Percentiles rank a stretch among this genome's conserved stretches.
Conservation (phyloP, 2,329 filamentous ascomycete species). For the Parastagonospora avenae region DNA sequence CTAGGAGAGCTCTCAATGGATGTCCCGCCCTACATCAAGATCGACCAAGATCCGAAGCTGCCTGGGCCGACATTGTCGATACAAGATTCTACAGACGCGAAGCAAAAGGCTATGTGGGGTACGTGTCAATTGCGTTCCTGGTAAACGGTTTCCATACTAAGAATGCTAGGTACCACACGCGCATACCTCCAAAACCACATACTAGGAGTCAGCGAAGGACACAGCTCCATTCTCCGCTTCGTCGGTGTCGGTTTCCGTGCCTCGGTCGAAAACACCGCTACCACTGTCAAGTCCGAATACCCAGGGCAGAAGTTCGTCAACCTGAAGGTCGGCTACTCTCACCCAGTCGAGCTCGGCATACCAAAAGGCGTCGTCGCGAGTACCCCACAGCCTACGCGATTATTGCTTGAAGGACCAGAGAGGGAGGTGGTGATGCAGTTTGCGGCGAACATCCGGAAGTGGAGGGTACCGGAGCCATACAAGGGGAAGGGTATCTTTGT, state of each 20-base stretch:
- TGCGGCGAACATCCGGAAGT: constrained; percentile 83
- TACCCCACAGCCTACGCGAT: constrained; percentile 86
- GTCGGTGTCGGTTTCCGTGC: constrained; percentile 97
- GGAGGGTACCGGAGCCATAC: constrained; percentile 94
- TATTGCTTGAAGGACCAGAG: constrained; percentile 86
- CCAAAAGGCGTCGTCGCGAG: constrained; percentile 83
- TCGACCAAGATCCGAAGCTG: constrained; percentile 69
- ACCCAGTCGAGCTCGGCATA: constrained; percentile 88
- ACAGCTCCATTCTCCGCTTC: constrained; percentile 88
- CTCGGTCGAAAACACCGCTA: constrained; percentile 76
- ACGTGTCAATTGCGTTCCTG: constrained; percentile 14
- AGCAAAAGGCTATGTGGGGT: constrained; percentile 98
- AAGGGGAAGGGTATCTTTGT: constrained; percentile 99
- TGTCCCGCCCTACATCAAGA: constrained; percentile 77
- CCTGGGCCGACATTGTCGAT: constrained; percentile 73
- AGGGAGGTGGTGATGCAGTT: constrained; percentile 89
- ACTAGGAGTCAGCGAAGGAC: constrained; percentile 92
- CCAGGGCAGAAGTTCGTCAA: constrained; percentile 87
- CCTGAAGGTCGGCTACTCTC: constrained; percentile 94
- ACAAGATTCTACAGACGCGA: constrained; percentile 67
- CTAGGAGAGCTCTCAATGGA: constrained; percentile 77
- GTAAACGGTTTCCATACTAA: background rate
- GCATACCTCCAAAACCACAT: constrained; percentile 90
- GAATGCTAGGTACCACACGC: constrained; percentile 75
- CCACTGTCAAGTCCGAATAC: constrained; percentile 69